phyloP scores from a whole-genome alignment of 2,329 filamentous ascomycete species.

The Aspergillus quadrilineatus region DNA sequence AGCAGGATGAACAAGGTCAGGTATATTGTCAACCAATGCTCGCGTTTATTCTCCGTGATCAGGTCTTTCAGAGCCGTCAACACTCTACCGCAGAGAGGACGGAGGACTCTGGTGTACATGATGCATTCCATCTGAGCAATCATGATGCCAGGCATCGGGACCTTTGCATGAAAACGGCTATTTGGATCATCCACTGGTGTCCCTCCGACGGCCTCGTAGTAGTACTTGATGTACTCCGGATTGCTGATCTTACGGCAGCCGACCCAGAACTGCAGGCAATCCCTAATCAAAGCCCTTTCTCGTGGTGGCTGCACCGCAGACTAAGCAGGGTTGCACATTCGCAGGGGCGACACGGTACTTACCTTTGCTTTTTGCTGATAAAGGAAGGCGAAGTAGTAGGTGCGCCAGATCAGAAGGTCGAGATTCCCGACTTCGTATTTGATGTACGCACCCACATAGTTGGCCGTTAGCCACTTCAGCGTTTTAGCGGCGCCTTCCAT shows the following conservation, averaged over 20 bases:
- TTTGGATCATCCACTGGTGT: slow-evolving; percentile 4
- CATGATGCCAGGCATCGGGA: slow-evolving; percentile 14
- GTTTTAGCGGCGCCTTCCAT: slow-evolving; percentile 8
- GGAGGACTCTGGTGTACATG: slow-evolving; percentile 14
- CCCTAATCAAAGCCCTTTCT: slow-evolving; percentile 9
- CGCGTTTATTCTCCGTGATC: slow-evolving; percentile 14
- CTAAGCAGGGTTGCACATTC: slow-evolving; percentile 5
- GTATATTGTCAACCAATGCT: slow-evolving; percentile 16
- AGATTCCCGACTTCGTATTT: slow-evolving; percentile 1
- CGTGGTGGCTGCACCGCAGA: background rate
- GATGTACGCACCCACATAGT: slow-evolving; percentile 12
- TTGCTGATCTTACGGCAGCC: slow-evolving; percentile 14
- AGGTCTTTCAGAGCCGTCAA: slow-evolving; percentile 8
- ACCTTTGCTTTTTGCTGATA: slow-evolving; percentile 15
- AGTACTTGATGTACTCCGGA: slow-evolving; percentile 10
- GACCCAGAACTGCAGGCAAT: slow-evolving; percentile 14
- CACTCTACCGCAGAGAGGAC: slow-evolving; percentile 9
- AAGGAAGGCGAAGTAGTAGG: slow-evolving; percentile 13
- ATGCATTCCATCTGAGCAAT: slow-evolving; percentile 17
- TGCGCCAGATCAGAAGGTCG: slow-evolving; percentile 14
- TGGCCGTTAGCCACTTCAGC: slow-evolving; percentile 7
- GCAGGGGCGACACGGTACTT: background rate
- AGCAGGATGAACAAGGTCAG: slow-evolving; percentile 12
- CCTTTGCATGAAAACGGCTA: slow-evolving; percentile 9
- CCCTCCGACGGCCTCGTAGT: slow-evolving; percentile 3